These are phyloP conservation scores for Ogataea ganodermae DNA, from an alignment of 805 yeast species.

Conservation along the genomic window DNA sequence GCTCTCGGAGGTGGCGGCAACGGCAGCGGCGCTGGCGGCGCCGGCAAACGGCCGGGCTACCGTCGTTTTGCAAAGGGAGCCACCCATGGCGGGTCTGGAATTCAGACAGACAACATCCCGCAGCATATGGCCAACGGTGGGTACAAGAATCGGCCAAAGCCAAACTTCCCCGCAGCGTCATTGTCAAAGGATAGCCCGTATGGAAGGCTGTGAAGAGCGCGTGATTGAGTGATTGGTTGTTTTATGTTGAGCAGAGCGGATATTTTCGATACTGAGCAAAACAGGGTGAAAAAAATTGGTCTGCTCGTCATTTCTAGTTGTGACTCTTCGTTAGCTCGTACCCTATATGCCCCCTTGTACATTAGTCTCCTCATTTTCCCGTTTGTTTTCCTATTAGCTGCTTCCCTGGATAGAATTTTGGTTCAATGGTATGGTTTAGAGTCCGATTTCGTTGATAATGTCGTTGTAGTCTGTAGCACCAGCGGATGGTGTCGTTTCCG, in stretches of 20 bases:
- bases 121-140: constrained; percentile 21
- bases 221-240: no score
- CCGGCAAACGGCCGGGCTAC: constrained; percentile 20
- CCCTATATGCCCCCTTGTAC: constrained; percentile 1
- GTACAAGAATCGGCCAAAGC: constrained; percentile 31
- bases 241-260: no score
- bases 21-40: background rate
- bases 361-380: background rate
- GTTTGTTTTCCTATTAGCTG: background rate
- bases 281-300: no score
- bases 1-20: constrained; percentile 22
- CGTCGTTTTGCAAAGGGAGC: constrained; percentile 26
- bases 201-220: constrained; percentile 26
- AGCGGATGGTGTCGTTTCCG: background rate
- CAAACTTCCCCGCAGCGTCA: constrained; percentile 43
- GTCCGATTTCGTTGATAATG: background rate
- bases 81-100: constrained; percentile 11
- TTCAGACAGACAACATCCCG: constrained; percentile 18
- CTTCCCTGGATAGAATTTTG: constrained; percentile 1
- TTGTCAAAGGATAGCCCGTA: constrained; percentile 46
- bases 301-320: no score
- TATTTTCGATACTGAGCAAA: no score
- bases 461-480: background rate
- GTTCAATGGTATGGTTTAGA: background rate
- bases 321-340: no score